Percentiles rank a stretch among this genome's conserved stretches.
Conservation (phyloP, 345 rosid genomes). For the Theobroma cacao region DNA sequence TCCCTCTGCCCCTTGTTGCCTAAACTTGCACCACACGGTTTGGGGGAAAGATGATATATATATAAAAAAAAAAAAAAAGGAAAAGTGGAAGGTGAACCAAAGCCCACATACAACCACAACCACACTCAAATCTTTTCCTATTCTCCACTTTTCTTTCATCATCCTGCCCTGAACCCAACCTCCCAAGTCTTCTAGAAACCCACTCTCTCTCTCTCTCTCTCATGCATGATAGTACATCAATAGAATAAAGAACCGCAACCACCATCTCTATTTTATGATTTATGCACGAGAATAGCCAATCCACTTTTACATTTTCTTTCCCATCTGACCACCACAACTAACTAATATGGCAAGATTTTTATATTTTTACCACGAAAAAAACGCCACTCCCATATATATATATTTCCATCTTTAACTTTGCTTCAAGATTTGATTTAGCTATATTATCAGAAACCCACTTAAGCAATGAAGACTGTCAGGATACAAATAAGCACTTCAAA, state of each 20-base stretch:
- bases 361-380: not conserved
- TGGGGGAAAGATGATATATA: not conserved
- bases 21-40: conserved; percentile 52
- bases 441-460: not conserved
- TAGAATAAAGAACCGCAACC: conserved; percentile 50
- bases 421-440: not conserved
- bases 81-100: conserved; percentile 65
- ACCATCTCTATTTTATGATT: conserved; percentile 29
- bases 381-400: not conserved
- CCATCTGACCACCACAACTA: conserved; percentile 32
- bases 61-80: not conserved
- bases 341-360: conserved; percentile 13
- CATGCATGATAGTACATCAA: conserved; percentile 37
- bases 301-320: conserved; percentile 30
- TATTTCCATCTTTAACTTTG: not conserved
- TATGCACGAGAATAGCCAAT: conserved; percentile 28
- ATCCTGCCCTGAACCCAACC: conserved; percentile 38
- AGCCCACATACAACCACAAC: conserved; percentile 54
- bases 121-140: conserved; percentile 32
- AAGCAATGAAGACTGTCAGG: not conserved
- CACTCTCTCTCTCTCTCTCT: conserved; percentile 30
- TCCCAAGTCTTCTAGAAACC: conserved; percentile 57
- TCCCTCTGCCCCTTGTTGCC: conserved; percentile 26
- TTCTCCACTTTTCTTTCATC: conserved; percentile 22
- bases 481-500: too few relatives aligned